A percentile compares a stretch with the other conserved stretches of the same genome.
Conservation (phyloP, 2,329 filamentous ascomycete genomes). For the Hypocreales sp. region DNA sequence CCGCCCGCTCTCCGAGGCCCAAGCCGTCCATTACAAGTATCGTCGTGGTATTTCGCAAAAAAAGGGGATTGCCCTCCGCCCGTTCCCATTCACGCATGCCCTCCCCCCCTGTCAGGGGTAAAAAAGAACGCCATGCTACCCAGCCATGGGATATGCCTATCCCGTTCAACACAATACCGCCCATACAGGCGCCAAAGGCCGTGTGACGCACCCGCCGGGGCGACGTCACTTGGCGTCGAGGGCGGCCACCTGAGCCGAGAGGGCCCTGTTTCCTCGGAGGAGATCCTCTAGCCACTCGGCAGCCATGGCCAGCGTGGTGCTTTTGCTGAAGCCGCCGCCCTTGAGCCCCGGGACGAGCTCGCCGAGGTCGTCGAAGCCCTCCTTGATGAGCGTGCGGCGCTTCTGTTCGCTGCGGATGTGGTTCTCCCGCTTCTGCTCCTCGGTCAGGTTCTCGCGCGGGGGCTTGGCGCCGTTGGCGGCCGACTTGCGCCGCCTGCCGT, state of each 20-base stretch:
- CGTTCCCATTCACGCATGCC: too few relatives aligned
- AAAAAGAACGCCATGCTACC: too few relatives aligned
- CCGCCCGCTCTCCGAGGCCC: too few relatives aligned
- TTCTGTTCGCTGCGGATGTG: constrained; percentile 84
- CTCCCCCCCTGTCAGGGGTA: too few relatives aligned
- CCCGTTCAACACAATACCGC: too few relatives aligned
- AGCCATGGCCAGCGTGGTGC: constrained; percentile 58
- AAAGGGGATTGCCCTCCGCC: too few relatives aligned
- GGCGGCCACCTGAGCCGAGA: constrained; percentile 36
- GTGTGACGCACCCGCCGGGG: too few relatives aligned
- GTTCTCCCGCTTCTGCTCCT: constrained; percentile 72
- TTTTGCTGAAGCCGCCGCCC: constrained; percentile 69
- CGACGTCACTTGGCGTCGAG: constrained; percentile 10
- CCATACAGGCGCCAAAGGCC: too few relatives aligned
- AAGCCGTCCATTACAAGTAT: too few relatives aligned
- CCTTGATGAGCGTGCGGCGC: constrained; percentile 63
- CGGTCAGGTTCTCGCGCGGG: constrained; percentile 56
- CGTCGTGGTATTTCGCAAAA: too few relatives aligned
- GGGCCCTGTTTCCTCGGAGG: constrained; percentile 48
- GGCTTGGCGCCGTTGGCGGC: constrained; percentile 24
- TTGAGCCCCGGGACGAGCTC: constrained; percentile 60
- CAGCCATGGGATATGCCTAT: too few relatives aligned
- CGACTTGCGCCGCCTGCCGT: constrained; percentile 36
- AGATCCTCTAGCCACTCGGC: constrained; percentile 67
- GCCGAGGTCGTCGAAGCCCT: constrained; percentile 69